Conservation (phyloP, 305 asterid species). For the Fraxinus albicans region DNA sequence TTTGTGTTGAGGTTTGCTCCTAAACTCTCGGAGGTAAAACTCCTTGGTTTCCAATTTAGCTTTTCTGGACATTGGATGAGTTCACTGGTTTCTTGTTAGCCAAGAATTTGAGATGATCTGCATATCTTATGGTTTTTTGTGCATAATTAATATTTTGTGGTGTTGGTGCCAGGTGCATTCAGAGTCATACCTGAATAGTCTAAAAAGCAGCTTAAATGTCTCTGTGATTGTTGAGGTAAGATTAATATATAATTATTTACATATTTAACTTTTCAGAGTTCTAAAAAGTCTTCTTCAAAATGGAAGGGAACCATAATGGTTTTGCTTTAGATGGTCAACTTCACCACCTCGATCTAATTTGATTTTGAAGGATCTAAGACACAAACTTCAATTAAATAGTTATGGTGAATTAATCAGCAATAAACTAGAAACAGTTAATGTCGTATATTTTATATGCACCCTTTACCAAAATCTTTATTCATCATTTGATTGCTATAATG, state of each 20-base stretch:
- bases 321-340: neutral
- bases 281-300: neutral
- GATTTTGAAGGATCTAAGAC: conserved; percentile 7
- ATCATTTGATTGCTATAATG: conserved; percentile 21
- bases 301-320: neutral
- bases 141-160: conserved; percentile 17
- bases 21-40: neutral
- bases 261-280: neutral
- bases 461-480: conserved; percentile 3
- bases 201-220: conserved; percentile 69
- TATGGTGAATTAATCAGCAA: neutral
- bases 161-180: conserved; percentile 77
- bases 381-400: neutral
- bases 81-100: neutral
- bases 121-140: neutral
- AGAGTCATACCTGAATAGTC: conserved; percentile 71
- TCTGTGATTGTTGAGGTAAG: conserved; percentile 81
- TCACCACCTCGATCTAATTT: neutral
- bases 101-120: neutral
- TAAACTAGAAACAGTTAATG: neutral
- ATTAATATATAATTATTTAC: conserved; percentile 1
- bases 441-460: neutral
- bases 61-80: conserved; percentile 2
- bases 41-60: neutral
- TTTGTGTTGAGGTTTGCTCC: neutral